Conservation (phyloP, 176 grass and related monocot genomes). For the Eragrostis nindensis region DNA sequence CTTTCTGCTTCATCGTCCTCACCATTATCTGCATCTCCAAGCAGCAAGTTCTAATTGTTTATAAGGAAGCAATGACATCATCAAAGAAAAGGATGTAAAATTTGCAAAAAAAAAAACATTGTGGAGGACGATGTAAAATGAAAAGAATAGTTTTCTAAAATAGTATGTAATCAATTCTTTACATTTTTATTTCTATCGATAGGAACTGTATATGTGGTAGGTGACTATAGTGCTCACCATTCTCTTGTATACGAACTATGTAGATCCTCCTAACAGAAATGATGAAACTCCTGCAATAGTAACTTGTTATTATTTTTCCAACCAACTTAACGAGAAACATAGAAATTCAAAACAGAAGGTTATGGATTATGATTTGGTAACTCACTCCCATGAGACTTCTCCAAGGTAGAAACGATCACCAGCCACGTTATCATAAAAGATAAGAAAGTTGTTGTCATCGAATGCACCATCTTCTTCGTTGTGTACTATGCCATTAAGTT, state of each 20-base stretch:
- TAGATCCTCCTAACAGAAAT: slow-evolving; percentile 52
- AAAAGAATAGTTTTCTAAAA: too few species aligned
- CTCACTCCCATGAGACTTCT: slow-evolving; percentile 55
- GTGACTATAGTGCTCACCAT: slow-evolving; percentile 15
- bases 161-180: neutral
- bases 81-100: too few species aligned
- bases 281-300: slow-evolving; percentile 33
- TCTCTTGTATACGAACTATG: slow-evolving; percentile 41
- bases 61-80: neutral
- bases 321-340: neutral
- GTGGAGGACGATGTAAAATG: too few species aligned
- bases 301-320: neutral
- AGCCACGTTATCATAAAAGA: slow-evolving; percentile 37
- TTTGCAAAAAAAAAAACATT: too few species aligned
- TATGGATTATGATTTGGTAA: neutral
- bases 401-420: slow-evolving; percentile 50
- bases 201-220: neutral
- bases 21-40: slow-evolving; percentile 16
- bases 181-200: neutral
- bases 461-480: slow-evolving; percentile 14
- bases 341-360: neutral
- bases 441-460: slow-evolving; percentile 20
- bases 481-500: slow-evolving; percentile 34
- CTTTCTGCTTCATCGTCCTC: slow-evolving; percentile 19
- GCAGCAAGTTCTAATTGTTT: neutral